These are phyloP conservation scores for Yarrowia sp. DNA, from an alignment of 805 yeast species.

Conservation along the genomic window DNA sequence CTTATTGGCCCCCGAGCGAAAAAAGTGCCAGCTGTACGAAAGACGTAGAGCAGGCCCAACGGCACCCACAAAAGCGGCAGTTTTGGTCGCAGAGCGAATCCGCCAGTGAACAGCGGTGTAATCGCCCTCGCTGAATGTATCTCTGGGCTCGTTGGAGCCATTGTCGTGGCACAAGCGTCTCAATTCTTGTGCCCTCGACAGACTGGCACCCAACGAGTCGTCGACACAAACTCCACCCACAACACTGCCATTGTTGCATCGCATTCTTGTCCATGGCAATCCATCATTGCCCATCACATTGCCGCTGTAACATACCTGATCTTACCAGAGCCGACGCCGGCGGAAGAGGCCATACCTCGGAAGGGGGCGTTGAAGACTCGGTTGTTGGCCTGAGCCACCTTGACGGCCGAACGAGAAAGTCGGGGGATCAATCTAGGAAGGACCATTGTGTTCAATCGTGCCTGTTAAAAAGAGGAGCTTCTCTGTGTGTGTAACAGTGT, in stretches of 20 bases:
- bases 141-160: neutral
- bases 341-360: slow-evolving; percentile 77
- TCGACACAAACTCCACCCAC: neutral
- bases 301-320: slow-evolving; percentile 66
- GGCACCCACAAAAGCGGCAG: neutral
- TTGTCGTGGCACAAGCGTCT: neutral
- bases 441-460: slow-evolving; percentile 54
- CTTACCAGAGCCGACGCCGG: slow-evolving; percentile 66
- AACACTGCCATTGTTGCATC: neutral
- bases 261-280: neutral
- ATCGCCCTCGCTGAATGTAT: neutral
- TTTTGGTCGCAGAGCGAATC: neutral
- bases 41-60: neutral
- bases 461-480: slow-evolving; percentile 26
- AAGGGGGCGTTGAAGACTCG: slow-evolving; percentile 47
- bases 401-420: slow-evolving; percentile 76
- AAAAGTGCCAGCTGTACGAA: neutral
- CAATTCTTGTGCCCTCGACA: neutral
- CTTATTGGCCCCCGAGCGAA: slow-evolving; percentile 20
- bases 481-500: slow-evolving; percentile 26
- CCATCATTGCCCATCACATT: neutral
- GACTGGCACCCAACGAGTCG: neutral
- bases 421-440: slow-evolving; percentile 45
- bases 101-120: neutral
- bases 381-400: slow-evolving; percentile 80